Evolutionary conservation across 495 filamentous ascomycete species (phyloP), one percentile per base, ranked within the genome.

Genomic region (Monascus purpureus): DNA sequence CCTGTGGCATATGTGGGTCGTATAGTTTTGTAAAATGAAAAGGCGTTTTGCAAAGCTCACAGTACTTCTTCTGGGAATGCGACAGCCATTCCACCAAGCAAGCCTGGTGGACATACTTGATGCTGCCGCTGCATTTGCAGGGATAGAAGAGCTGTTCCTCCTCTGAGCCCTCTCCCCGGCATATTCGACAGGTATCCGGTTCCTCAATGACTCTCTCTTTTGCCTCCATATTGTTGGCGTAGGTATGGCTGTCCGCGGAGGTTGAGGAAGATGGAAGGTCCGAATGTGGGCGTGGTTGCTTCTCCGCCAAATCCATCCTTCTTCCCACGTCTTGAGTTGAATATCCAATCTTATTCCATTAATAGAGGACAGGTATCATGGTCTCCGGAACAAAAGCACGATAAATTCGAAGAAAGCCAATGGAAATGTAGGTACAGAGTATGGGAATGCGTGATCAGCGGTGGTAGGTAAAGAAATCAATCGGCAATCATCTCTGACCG

Each of bases 21-120:
- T 99, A 99, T 6, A 99, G 70, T 49, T 99, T 96, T 14, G 90
- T 99, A 56, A 99, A 99, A 23, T 82, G 79, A 52, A 95, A 99
- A 1, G 84, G 75, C 13, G 92, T 99, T 55, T 96, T 96, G 73
- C 90, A 99, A 11, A 99, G 74, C 65, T 99, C 90, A 62, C 90
- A 99, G 66, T 96, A 80, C 54, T 95, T 95, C 72, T 95, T 96
- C 52, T 95, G 87, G 1, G 86, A 93, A 51, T 99, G 90, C 15
- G 83, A 80, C 13, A 99, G 63, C 90, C 90, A 99, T 61, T 95
- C 85, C 72, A 96, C 92, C 50, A 99, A 61, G 51, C 90, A 99
- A 42, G 85, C 78, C 53, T 99, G 90, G 58, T 99, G 90, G 31
- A 99, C 90, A 46, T 80, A 87, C 55, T 93, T 95, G 57, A 99